Evolutionary conservation across 768 basidiomycete species (phyloP).

Genomic region (Polyporus arcularius): DNA sequence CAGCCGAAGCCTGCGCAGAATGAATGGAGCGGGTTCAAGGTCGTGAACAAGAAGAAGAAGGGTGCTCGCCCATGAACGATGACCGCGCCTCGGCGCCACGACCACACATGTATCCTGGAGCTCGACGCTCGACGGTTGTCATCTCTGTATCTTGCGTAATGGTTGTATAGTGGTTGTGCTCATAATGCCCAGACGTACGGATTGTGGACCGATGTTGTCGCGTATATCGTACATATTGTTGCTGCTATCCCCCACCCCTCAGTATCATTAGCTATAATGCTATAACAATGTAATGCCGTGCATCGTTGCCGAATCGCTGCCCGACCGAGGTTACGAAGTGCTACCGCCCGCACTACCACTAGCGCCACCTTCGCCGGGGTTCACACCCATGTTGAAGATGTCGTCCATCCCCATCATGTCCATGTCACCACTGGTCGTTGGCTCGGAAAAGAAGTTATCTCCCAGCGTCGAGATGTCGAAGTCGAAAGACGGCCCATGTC

Average conservation of each 20-base stretch:
- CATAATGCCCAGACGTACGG: slow-evolving; percentile 8
- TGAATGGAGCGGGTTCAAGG: slow-evolving; percentile 86
- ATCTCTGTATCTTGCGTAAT: slow-evolving; percentile 6
- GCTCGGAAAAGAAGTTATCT: slow-evolving; percentile 46
- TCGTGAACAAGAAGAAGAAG: slow-evolving; percentile 96
- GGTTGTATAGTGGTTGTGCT: slow-evolving; percentile 20
- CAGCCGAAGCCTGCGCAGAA: slow-evolving; percentile 73
- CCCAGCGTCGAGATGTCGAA: slow-evolving; percentile 45
- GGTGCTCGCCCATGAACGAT: slow-evolving; percentile 52
- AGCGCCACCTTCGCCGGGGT: not conserved
- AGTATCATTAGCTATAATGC: not conserved
- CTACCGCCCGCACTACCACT: not conserved
- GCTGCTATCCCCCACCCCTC: slow-evolving; percentile 10
- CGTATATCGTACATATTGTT: slow-evolving; percentile 9
- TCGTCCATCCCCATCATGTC: slow-evolving; percentile 56
- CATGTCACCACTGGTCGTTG: slow-evolving; percentile 41
- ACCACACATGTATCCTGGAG: not conserved
- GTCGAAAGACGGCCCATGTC: slow-evolving; percentile 43
- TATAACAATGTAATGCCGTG: not conserved
- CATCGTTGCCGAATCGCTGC: no score
- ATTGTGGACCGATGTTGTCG: slow-evolving; percentile 9
- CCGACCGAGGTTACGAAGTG: no score
- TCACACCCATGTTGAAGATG: slow-evolving; percentile 44
- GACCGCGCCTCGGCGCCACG: no score
- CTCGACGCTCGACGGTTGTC: not conserved